Evolutionary conservation across 148 eudicot genomes (phyloP).

Genomic region (Linanthus parryae): DNA sequence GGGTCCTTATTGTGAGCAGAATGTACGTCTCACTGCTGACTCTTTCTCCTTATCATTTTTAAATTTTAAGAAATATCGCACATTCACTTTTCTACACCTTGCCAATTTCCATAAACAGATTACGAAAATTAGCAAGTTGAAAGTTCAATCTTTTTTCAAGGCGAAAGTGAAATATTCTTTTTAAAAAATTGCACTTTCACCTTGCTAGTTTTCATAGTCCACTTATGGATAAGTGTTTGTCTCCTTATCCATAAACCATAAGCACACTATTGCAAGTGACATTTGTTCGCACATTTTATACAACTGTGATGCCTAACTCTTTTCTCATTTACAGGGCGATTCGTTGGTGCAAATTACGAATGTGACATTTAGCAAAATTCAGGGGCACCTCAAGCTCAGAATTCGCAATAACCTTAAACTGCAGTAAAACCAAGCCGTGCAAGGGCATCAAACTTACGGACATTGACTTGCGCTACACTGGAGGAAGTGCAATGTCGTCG

Average conservation of each 20-base stretch:
- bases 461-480: constrained; percentile 28
- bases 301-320: neutral
- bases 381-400: constrained; percentile 32
- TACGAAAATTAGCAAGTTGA: neutral
- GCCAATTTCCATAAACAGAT: neutral
- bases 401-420: constrained; percentile 33
- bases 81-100: no score
- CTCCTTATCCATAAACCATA: neutral
- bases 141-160: no score
- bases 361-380: constrained; percentile 36
- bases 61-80: no score
- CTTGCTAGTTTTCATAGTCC: neutral
- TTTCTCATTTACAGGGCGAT: constrained; percentile 11
- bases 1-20: constrained; percentile 3
- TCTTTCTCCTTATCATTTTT: neutral
- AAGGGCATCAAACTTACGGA: constrained; percentile 23
- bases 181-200: neutral
- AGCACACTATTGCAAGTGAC: neutral
- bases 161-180: no score
- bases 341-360: constrained; percentile 34
- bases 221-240: neutral
- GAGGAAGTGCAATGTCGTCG: constrained; percentile 17
- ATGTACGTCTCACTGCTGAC: constrained; percentile 10
- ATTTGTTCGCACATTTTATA: neutral
- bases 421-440: constrained; percentile 38